These are phyloP conservation scores for Mallotus repandus DNA, from an alignment of 441 rosid genomes.

Conservation along the genomic window DNA sequence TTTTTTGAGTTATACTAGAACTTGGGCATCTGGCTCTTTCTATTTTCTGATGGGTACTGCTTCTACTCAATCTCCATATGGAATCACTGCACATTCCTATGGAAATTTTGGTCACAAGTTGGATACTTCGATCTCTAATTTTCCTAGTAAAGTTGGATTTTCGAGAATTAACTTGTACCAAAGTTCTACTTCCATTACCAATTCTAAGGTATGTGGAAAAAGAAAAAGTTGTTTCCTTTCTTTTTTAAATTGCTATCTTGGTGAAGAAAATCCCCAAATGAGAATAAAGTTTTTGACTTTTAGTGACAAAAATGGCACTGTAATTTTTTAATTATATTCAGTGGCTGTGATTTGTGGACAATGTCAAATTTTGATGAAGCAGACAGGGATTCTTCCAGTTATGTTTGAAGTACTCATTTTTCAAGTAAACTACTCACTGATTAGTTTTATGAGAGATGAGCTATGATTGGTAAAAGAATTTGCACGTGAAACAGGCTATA, in stretches of 20 bases:
- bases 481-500: not conserved
- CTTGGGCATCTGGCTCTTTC: slow-evolving; percentile 23
- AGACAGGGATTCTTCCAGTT: too few relatives aligned
- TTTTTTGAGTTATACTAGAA: not conserved
- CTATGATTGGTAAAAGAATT: not conserved
- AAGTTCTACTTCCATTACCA: slow-evolving; percentile 27
- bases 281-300: too few relatives aligned
- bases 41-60: slow-evolving; percentile 50
- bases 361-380: not conserved
- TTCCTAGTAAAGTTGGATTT: slow-evolving; percentile 33
- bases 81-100: slow-evolving; percentile 37
- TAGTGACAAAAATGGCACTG: not conserved
- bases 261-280: not conserved
- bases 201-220: slow-evolving; percentile 35
- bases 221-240: not conserved
- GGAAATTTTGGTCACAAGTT: slow-evolving; percentile 32
- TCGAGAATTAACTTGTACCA: slow-evolving; percentile 35
- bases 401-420: not conserved
- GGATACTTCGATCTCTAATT: slow-evolving; percentile 33
- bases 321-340: too few relatives aligned
- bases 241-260: not conserved
- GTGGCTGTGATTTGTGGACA: not conserved
- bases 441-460: not conserved
- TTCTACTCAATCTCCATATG: slow-evolving; percentile 42
- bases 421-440: not conserved